Conservation (phyloP, 2,329 filamentous ascomycete genomes). For the Daldinia eschscholtzii region DNA sequence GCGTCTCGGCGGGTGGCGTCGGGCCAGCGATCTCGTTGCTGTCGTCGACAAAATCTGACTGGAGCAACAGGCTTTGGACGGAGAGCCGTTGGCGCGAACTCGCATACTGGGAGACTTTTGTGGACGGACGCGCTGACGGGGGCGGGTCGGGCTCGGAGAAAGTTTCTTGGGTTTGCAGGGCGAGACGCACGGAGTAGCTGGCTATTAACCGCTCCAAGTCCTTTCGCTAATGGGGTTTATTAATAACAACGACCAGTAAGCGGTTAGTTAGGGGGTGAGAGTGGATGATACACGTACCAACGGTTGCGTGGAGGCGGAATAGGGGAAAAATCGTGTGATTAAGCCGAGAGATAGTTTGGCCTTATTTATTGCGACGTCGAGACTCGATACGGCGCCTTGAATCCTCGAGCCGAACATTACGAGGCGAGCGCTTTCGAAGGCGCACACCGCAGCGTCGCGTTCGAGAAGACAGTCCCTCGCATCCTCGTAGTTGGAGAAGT, state of each 20-base stretch:
- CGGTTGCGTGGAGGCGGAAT: conserved; percentile 49
- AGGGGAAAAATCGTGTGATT: conserved; percentile 48
- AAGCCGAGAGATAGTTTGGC: conserved; percentile 49
- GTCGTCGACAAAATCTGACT: conserved; percentile 57
- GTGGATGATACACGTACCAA: conserved; percentile 40
- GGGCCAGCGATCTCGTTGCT: conserved; percentile 52
- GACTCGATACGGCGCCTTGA: conserved; percentile 39
- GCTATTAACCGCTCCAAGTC: conserved; percentile 49
- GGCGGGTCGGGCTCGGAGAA: conserved; percentile 42
- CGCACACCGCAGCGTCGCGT: conserved; percentile 59
- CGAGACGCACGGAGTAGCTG: conserved; percentile 48
- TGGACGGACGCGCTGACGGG: conserved; percentile 33
- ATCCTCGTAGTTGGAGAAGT: conserved; percentile 48
- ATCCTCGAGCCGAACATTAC: conserved; percentile 53
- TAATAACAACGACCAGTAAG: neutral
- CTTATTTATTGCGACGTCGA: conserved; percentile 46
- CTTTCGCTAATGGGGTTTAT: conserved; percentile 40
- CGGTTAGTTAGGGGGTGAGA: neutral
- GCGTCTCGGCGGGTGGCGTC: conserved; percentile 43
- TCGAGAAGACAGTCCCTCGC: conserved; percentile 52
- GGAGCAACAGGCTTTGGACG: conserved; percentile 57
- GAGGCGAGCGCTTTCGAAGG: conserved; percentile 57
- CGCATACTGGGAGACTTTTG: conserved; percentile 49
- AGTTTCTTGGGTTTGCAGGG: conserved; percentile 45
- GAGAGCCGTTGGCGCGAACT: conserved; percentile 54